Evolutionary conservation across 1,284 basidiomycete species (phyloP), one percentile per base, ranked within the genome.

Genomic region (Heterobasidion irregulare): DNA sequence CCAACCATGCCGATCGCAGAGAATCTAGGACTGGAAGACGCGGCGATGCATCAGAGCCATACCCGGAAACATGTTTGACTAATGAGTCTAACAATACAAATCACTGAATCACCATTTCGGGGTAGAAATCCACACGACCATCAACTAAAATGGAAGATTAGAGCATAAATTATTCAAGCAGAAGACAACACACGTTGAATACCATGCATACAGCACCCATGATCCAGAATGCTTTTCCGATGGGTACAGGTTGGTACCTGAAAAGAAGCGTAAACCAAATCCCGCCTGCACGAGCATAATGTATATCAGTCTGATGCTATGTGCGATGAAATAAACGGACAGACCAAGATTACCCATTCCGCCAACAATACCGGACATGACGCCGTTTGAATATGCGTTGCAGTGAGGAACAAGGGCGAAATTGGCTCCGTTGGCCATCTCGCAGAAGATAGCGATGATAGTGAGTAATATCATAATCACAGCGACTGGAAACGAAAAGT

Each of bases 391-490:
- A 35, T 19, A 34, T 19, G 53, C 38, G 55, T 76, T 77, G 61
- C 77, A 78, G 61, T 81, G 79, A 0, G 79, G 79, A 1, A 79
- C 77, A 34, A 80, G 68, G 4, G 77, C 69, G 61, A 82, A 83
- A 62, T 77, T 80, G 2, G 75, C 73, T 2, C 80, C 80, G 56
- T 80, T 82, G 0, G 70, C 79, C 7, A 74, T 66, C 60, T 81
- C 77, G 53, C 72, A 72, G 59, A 74, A 73, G 34, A 75, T 67
- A 2, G 72, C 73, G 13, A 68, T 62, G 15, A 76, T 54, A 10
- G 64, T 57, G 55, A 72, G 60, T 26, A 72, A 51, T 3, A 65
- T 66, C 47, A 71, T 65, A 38, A 68, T 59, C 7, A 61, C 64
- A 5, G 60, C 62, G 6, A 68, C 62, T 63, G 57, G 38, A n/a